Base-by-base conservation (phyloP, 1,284 basidiomycete genomes). In the Calocybe gambosa region DNA sequence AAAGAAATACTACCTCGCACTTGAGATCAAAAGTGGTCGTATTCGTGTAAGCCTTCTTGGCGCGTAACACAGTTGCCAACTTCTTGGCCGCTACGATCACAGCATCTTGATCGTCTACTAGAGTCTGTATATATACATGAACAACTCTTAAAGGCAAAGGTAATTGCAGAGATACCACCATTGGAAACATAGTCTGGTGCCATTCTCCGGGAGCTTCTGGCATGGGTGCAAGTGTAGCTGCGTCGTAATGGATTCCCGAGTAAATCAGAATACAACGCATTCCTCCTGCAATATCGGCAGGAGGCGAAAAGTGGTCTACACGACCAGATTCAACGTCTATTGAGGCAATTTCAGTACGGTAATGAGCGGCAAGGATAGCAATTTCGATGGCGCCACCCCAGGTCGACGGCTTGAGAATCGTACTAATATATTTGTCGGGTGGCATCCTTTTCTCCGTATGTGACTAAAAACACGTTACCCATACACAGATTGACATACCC, bases 321-420 rank as follows among this genome's bases (percentile, higher is more conserved):
- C 93, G 78, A 0, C 93, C 93, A 0, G 89, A 90, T 60, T 93
- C 87, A 40, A 97, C 89, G 61, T 97, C 93, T 46, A 96, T 76
- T 45, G 88, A 92, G 5, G 82, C 79, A 39, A 97, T 95, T 64
- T 95, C 93, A 0, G 88, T 86, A 28, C 70, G 66, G 62, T 85
- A 95, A 62, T 93, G 80, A 9, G 79, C 68, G 1, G 93, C 82
- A 49, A 96, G 82, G 54, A 95, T 82, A 2, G 82, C 70, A 10
- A 94, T 78, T 60, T 93, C 90, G 59, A 96, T 95, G 1, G 93
- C 93, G 12, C 93, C 94, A 36, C 93, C 93, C 93, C 93, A 97
- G 0, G 87, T 81, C 1, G 78, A 69, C 1, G 88, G 80, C 40
- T 84, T 84, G 36, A 82, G 69, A 50, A 97, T 96, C 4, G 85